phyloP scores from a whole-genome alignment of 2,329 filamentous ascomycete species.

The Aspergillus sp. region DNA sequence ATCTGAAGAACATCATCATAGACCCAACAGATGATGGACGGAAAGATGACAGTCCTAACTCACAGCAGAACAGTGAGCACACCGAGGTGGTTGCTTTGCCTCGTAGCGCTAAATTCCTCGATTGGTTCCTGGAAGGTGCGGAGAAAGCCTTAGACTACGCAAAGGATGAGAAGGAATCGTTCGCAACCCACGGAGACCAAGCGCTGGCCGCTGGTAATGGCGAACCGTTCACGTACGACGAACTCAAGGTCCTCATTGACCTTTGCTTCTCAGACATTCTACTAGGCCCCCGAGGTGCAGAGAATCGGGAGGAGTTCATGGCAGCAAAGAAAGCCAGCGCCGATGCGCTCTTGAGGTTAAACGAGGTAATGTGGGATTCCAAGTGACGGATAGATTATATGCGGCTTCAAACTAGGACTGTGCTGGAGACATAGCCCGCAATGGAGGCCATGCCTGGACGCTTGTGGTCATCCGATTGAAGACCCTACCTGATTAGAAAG shows the following conservation, averaged over 20 bases:
- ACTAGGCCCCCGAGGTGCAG: constrained; percentile 41
- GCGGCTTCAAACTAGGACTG: not conserved
- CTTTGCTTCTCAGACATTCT: constrained; percentile 49
- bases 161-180: constrained; percentile 46
- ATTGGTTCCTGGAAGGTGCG: constrained; percentile 51
- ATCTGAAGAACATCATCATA: constrained; percentile 83
- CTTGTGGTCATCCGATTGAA: not conserved
- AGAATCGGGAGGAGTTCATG: constrained; percentile 49
- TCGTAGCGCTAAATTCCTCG: constrained; percentile 48
- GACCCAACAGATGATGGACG: constrained; percentile 24
- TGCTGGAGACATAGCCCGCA: not conserved
- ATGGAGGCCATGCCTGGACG: not conserved
- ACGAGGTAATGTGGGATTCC: constrained; percentile 53
- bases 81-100: constrained; percentile 45
- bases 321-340: constrained; percentile 48
- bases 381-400: constrained; percentile 13
- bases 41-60: constrained; percentile 6
- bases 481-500: not conserved
- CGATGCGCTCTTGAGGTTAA: constrained; percentile 47
- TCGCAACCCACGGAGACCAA: constrained; percentile 37
- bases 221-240: constrained; percentile 49
- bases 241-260: constrained; percentile 48
- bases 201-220: constrained; percentile 41
- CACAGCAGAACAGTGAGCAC: constrained; percentile 13
- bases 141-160: constrained; percentile 48